Evolutionary conservation across 2,329 filamentous ascomycete species (phyloP).

Genomic region (Raffaelea arxii): DNA sequence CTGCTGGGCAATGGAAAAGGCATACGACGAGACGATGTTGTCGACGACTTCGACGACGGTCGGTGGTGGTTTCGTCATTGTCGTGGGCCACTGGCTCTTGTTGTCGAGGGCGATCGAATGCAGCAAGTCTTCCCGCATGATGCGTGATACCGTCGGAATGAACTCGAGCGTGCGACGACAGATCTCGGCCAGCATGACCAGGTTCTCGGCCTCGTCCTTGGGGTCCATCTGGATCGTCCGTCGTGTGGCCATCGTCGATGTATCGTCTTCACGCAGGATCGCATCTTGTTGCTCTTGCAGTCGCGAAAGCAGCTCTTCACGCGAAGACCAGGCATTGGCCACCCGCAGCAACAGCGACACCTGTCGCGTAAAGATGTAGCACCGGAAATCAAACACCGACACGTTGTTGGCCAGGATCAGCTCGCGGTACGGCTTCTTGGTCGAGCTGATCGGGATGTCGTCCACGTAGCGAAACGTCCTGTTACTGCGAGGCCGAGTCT

Average conservation of each 20-base stretch:
- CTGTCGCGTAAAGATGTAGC: conserved; percentile 88
- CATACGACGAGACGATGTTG: conserved; percentile 68
- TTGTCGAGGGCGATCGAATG: conserved; percentile 36
- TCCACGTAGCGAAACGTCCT: conserved; percentile 20
- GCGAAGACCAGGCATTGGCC: conserved; percentile 60
- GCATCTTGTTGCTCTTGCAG: conserved; percentile 53
- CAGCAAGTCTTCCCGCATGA: conserved; percentile 69
- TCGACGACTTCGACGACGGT: conserved; percentile 49
- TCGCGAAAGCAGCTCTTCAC: conserved; percentile 52
- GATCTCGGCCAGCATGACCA: conserved; percentile 74
- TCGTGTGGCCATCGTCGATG: conserved; percentile 46
- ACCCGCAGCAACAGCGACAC: conserved; percentile 71
- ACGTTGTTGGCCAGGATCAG: conserved; percentile 92
- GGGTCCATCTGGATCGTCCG: conserved; percentile 35
- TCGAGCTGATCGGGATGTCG: conserved; percentile 52
- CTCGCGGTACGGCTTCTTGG: conserved; percentile 76
- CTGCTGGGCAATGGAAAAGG: conserved; percentile 66
- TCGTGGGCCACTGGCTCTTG: conserved; percentile 4
- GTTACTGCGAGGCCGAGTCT: conserved; percentile 21
- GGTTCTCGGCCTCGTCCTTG: conserved; percentile 58
- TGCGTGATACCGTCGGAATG: conserved; percentile 67
- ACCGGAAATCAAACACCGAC: conserved; percentile 89
- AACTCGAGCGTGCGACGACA: conserved; percentile 77
- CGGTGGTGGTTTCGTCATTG: conserved; percentile 19
- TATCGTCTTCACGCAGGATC: conserved; percentile 44